Evolutionary conservation across 192 early-diverging fungal genomes (phyloP).

Genomic region (Helicostylum pulchrum): DNA sequence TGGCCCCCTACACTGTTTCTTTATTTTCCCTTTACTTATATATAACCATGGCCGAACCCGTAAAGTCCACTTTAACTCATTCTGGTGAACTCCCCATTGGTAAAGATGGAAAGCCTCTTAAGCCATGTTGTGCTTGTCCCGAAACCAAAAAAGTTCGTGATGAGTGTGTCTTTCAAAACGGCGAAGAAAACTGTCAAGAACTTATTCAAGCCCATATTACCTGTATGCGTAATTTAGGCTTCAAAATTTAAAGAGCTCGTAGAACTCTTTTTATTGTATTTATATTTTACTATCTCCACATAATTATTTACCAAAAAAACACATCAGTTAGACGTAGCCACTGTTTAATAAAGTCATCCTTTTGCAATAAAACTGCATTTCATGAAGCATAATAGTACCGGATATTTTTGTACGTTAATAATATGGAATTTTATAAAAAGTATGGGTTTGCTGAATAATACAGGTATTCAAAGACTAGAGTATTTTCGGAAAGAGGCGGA

Average conservation of each 20-base stretch:
- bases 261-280: too few relatives aligned
- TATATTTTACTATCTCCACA: too few relatives aligned
- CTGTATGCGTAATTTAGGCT: conserved; percentile 93
- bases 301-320: too few relatives aligned
- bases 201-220: conserved; percentile 83
- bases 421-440: too few relatives aligned
- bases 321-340: too few relatives aligned
- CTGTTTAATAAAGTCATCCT: too few relatives aligned
- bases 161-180: conserved; percentile 80
- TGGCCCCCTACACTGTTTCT: neutral
- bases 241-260: conserved; percentile 66
- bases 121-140: conserved; percentile 96
- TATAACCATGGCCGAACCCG: conserved; percentile 16
- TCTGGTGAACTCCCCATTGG: conserved; percentile 41
- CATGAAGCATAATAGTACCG: too few relatives aligned
- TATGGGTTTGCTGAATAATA: too few relatives aligned
- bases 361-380: too few relatives aligned
- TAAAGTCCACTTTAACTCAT: conserved; percentile 27
- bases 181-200: conserved; percentile 87
- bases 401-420: too few relatives aligned
- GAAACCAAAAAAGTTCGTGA: conserved; percentile 91
- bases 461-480: too few relatives aligned
- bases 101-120: conserved; percentile 58
- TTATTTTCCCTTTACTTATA: neutral
- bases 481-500: too few relatives aligned